Evolutionary conservation across 2,329 filamentous ascomycete species (phyloP), one percentile per base, ranked within the genome.

Genomic region (Zopfia rhizophila): DNA sequence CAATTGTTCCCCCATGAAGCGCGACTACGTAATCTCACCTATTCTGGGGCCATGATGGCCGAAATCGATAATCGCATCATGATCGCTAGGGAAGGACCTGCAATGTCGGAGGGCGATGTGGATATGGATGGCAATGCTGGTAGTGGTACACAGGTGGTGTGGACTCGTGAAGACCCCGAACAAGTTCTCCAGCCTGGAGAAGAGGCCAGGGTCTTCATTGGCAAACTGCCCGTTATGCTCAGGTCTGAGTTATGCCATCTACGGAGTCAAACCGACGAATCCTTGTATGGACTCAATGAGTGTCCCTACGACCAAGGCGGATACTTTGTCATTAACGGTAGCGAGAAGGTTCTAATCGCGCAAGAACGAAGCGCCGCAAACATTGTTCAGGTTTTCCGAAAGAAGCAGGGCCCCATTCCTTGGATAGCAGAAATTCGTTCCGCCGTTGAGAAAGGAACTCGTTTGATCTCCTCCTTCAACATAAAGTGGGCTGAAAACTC

Each of bases 241-340:
- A 96, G 97, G 77, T 97, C 92, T 21, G 90, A 93, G 73, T 94
- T 96, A 61, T 99, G 94, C 73, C 90, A 95, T 56, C 75, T 99
- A 58, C 89, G 89, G 59, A 87, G 88, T 58, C 84, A 95, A 67
- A 84, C 85, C 36, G 93, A 97, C 56, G 87, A 94, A 40, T 88
- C 90, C 37, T 81, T 99, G 2, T 97, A 96, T 70, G 82, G 89
- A 33, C 87, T 95, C 72, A 96, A 96, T 68, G 94, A 99, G 75
- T 99, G 94, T 60, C 94, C 94, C 1, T 99, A 97, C 72, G 94
- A 99, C 66, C 94, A 97, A 68, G 94, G 94, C 59, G 94, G 94
- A 57, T 99, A 99, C 75, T 99, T 99, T 68, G 91, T 99, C 63
- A 99, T 99, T 81, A 99, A 99, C 76, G 94, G 94, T 30, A 96